Base-by-base conservation (phyloP, 768 basidiomycete species). In the Xerocomus spinulosus region DNA sequence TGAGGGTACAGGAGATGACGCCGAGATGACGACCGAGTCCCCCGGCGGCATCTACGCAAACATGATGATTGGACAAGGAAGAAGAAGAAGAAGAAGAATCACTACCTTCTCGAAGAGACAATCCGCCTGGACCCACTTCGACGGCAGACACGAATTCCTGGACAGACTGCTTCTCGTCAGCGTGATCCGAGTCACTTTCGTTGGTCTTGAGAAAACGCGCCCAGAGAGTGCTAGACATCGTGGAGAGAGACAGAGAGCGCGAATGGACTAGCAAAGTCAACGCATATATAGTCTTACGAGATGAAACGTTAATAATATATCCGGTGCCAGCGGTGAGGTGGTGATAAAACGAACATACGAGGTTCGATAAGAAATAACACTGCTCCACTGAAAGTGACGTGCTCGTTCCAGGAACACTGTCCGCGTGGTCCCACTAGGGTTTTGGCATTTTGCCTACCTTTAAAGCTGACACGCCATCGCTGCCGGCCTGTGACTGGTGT, bases 21-120 rank as follows among this genome's bases (percentile, higher is more conserved):
- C 79, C 78, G 1, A 80, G 65, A 54, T 80, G 78, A 33, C 78
- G 71, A 4, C 79, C 78, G 63, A 80, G 76, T 9, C 79, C 79
- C 17, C 78, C 79, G 12, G 75, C 73, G 10, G 71, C 62, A 53
- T 74, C 78, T 78, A 46, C 2, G 8, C 14, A 24, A 29, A n/a
- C 9, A 5, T n/a, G 8, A 0, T 10, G 18, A 13, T n/a, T 36
- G n/a, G 18, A n/a, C 24, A 8, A 5, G 9, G 1, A 18, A 3
- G 9, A 33, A 15, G 9, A 12, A 12, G 20, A 17, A 15, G 9
- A 10, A 15, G 18, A 3, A 38, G 42, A 20, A 9, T 40, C 40
- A 3, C n/a, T 9, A 74, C 77, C 70, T 69, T 81, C 79, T 33
- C 76, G 73, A 34, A 77, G 70, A 1, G 75, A 70, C 37, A 78